phyloP scores from a whole-genome alignment of 2,329 filamentous ascomycete genomes.

The Niveomyces coronatus region DNA sequence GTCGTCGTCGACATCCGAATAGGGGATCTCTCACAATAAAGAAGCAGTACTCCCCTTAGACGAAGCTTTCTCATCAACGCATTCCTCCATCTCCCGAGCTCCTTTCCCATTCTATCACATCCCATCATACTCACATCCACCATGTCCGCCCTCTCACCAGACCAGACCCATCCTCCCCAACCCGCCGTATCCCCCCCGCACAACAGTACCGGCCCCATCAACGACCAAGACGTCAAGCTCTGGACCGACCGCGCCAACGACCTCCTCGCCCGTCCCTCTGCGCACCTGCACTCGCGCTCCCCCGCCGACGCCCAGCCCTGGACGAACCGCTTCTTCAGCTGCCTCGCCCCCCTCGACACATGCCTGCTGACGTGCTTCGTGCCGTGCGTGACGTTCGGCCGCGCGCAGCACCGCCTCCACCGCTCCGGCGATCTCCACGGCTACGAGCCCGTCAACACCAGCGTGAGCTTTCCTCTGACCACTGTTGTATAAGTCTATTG shows the following conservation, averaged over 20 bases:
- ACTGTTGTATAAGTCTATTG: too few species aligned
- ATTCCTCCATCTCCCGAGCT: too few species aligned
- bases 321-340: conserved; percentile 31
- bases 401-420: conserved; percentile 35
- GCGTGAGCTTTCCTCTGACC: conserved; percentile 25
- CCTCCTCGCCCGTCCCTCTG: conserved; percentile 30
- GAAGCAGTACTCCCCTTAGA: too few species aligned
- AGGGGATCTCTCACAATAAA: too few species aligned
- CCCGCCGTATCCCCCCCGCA: not conserved
- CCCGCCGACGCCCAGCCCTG: conserved; percentile 27
- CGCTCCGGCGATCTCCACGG: conserved; percentile 30
- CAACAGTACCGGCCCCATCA: conserved; percentile 27
- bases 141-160: not conserved
- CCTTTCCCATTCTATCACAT: not conserved
- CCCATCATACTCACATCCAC: not conserved
- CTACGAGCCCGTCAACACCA: conserved; percentile 36
- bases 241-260: conserved; percentile 35
- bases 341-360: conserved; percentile 32
- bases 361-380: conserved; percentile 36
- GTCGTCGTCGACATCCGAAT: too few species aligned
- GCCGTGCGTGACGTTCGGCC: conserved; percentile 38
- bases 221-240: conserved; percentile 32
- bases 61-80: too few species aligned
- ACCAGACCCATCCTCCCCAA: conserved; percentile 1
- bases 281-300: conserved; percentile 33